Percentiles rank a stretch among this genome's conserved stretches.
Evolutionary conservation across 192 early-diverging fungal genomes (phyloP).

Genomic region (Coemansia sp.): DNA sequence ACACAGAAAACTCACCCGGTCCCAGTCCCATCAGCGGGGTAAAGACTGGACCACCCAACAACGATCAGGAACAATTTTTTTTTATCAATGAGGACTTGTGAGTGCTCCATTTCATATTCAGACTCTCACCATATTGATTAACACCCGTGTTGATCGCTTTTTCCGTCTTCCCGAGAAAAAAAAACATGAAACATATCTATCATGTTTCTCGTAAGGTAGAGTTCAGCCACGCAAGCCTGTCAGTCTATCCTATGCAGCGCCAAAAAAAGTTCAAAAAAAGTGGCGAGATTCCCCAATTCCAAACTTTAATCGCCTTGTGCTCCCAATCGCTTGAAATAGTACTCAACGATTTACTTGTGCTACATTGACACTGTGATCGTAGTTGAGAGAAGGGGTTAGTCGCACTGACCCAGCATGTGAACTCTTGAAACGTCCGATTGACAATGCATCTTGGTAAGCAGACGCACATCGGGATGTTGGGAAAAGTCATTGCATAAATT

Average conservation of each 20-base stretch:
- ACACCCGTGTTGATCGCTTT: conserved; percentile 1
- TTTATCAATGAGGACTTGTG: no score
- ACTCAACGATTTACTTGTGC: background rate
- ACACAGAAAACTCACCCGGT: background rate
- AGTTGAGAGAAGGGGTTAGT: background rate
- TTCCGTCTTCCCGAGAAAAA: background rate
- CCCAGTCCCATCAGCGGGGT: background rate
- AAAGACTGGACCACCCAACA: background rate
- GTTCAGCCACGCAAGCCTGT: background rate
- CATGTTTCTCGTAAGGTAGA: background rate
- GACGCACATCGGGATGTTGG: background rate
- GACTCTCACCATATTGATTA: conserved; percentile 11
- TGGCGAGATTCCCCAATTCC: background rate
- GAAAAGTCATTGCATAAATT: background rate
- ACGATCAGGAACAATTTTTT: background rate
- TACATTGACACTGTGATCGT: background rate
- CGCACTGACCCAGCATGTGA: background rate
- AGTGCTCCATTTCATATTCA: background rate
- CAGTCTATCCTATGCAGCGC: background rate
- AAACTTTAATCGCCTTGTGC: background rate
- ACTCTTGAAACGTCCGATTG: background rate
- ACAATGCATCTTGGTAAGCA: background rate
- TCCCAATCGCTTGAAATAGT: background rate
- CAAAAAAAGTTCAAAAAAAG: conserved; percentile 4
- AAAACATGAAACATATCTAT: background rate